These are phyloP conservation scores for Fusarium albosuccineum DNA, from an alignment of 2,329 filamentous ascomycete species.

Conservation along the genomic window DNA sequence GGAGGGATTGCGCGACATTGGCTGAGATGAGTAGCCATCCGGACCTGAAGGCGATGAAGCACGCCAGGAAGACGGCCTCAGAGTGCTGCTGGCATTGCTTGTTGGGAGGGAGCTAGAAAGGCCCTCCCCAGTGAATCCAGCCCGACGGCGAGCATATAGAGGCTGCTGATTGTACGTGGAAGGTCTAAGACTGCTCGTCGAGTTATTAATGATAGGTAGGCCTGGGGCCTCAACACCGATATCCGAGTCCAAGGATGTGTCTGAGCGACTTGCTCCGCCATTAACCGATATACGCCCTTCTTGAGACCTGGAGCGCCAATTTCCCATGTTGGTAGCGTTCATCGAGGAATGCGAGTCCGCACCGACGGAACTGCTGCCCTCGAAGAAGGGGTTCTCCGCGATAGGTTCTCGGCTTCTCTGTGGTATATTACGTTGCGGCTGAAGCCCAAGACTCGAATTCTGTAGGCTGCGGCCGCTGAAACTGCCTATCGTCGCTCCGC, in stretches of 20 bases:
- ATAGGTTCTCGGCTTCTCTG: conserved; percentile 15
- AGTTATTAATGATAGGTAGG: conserved; percentile 31
- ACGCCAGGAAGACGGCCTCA: conserved; percentile 32
- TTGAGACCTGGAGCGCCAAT: conserved; percentile 26
- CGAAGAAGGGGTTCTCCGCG: conserved; percentile 35
- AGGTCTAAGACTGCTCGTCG: conserved; percentile 28
- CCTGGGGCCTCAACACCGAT: conserved; percentile 30
- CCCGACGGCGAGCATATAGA: conserved; percentile 9
- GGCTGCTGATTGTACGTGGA: conserved; percentile 1
- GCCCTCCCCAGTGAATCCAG: conserved; percentile 23
- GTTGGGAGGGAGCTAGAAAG: conserved; percentile 31
- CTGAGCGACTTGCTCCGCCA: conserved; percentile 24
- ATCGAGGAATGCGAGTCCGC: conserved; percentile 21
- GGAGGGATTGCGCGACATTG: conserved; percentile 35
- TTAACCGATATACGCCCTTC: conserved; percentile 5
- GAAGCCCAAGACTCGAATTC: background rate
- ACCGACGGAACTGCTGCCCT: conserved; percentile 23
- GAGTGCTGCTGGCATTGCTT: conserved; percentile 32
- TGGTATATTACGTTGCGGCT: background rate
- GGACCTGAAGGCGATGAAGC: conserved; percentile 14
- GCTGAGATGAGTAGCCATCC: conserved; percentile 39
- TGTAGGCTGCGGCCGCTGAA: background rate
- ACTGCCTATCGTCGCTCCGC: background rate
- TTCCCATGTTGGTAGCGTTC: conserved; percentile 18
- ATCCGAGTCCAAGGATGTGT: conserved; percentile 29